Percentiles rank a stretch among this genome's conserved stretches.
Conservation (phyloP, 768 basidiomycete genomes). For the Auricularia sp. region DNA sequence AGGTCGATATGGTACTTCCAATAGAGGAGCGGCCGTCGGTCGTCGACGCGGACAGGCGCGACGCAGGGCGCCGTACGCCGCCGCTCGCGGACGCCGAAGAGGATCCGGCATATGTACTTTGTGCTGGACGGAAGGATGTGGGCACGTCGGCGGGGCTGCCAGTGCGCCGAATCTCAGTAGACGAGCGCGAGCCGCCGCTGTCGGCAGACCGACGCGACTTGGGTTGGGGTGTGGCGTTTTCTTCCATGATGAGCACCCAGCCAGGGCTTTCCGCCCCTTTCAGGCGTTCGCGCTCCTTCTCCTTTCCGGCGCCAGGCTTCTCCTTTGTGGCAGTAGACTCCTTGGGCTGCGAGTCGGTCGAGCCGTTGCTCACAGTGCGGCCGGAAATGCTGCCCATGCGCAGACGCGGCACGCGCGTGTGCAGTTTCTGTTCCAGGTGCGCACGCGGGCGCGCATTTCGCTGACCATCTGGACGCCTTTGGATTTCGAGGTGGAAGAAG, state of each 20-base stretch:
- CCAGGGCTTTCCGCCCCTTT: constrained; percentile 26
- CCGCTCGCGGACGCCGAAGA: constrained; percentile 31
- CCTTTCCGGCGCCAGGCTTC: background rate
- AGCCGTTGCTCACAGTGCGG: constrained; percentile 1
- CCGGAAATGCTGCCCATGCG: constrained; percentile 71
- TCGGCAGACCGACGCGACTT: constrained; percentile 52
- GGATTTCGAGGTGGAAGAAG: constrained; percentile 45
- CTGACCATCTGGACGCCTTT: constrained; percentile 88
- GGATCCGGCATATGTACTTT: constrained; percentile 30
- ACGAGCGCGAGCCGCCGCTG: constrained; percentile 29
- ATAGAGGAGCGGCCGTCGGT: constrained; percentile 24
- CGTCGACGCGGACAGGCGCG: constrained; percentile 57
- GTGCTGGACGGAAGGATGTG: constrained; percentile 40
- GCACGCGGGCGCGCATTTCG: constrained; percentile 80
- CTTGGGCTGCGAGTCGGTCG: background rate
- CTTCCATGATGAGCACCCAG: constrained; percentile 87
- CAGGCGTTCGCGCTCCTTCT: constrained; percentile 1
- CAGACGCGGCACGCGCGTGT: constrained; percentile 74
- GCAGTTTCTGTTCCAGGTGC: constrained; percentile 78
- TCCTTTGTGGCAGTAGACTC: background rate
- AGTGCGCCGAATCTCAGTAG: constrained; percentile 43
- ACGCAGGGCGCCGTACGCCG: constrained; percentile 54
- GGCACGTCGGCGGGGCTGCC: constrained; percentile 41
- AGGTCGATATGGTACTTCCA: constrained; percentile 28
- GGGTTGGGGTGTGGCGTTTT: constrained; percentile 17